phyloP scores from a whole-genome alignment of 129 eudicot genomes.

The Ambrosia artemisiifolia region DNA sequence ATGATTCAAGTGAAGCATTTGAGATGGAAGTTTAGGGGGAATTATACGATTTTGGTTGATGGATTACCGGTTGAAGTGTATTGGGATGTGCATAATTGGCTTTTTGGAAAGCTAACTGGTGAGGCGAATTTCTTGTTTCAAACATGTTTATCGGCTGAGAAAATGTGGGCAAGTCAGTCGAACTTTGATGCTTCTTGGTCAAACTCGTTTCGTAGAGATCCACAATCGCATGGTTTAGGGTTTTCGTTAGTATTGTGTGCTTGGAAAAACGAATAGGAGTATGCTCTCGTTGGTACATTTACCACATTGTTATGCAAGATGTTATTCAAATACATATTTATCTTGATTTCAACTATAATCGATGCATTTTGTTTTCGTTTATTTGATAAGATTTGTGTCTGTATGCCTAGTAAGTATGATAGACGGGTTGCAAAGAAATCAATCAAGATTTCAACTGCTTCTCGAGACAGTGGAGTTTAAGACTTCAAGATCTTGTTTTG shows the following conservation, averaged over 20 bases:
- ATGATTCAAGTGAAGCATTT: slow-evolving; percentile 61
- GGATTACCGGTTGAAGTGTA: slow-evolving; percentile 71
- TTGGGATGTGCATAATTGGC: slow-evolving; percentile 83
- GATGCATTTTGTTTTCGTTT: slow-evolving; percentile 12
- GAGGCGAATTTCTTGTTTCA: slow-evolving; percentile 73
- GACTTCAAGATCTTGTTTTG: background rate
- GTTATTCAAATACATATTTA: slow-evolving; percentile 26
- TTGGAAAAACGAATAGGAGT: slow-evolving; percentile 68
- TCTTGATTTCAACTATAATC: slow-evolving; percentile 7
- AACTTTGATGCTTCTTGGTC: slow-evolving; percentile 39
- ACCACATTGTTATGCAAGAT: slow-evolving; percentile 23
- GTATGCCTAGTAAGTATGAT: background rate
- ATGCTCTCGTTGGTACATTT: slow-evolving; percentile 1
- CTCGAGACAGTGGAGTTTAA: background rate
- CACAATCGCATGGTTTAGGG: slow-evolving; percentile 45
- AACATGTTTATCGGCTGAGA: slow-evolving; percentile 50
- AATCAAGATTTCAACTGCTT: background rate
- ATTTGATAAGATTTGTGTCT: background rate
- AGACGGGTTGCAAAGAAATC: slow-evolving; percentile 2
- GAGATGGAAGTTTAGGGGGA: slow-evolving; percentile 76
- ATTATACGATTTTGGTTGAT: slow-evolving; percentile 60
- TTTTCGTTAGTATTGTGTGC: slow-evolving; percentile 75
- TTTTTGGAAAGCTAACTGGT: slow-evolving; percentile 54
- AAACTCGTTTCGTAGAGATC: slow-evolving; percentile 36
- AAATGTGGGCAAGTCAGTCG: slow-evolving; percentile 35